Evolutionary conservation across 257 asterid genomes (phyloP).

Genomic region (Przewalskia tangutica): DNA sequence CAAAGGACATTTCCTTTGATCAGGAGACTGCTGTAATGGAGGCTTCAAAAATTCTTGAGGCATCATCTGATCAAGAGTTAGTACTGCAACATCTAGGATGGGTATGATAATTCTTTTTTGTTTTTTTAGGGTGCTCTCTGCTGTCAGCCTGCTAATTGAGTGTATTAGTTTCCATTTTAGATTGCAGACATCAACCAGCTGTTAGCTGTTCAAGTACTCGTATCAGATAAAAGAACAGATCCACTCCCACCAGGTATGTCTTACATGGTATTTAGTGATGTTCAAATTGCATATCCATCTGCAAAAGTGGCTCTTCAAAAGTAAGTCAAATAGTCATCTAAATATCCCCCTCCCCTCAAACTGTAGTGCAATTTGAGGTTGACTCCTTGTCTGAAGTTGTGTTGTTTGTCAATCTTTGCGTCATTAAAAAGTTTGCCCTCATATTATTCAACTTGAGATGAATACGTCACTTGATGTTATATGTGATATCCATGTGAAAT

Average conservation of each 20-base stretch:
- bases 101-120: constrained; percentile 37
- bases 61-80: constrained; percentile 77
- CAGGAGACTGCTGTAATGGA: constrained; percentile 61
- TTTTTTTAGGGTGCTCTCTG: not conserved
- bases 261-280: not conserved
- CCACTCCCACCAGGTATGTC: constrained; percentile 71
- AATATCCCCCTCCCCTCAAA: not conserved
- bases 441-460: not conserved
- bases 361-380: not conserved
- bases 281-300: not conserved
- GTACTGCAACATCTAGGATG: constrained; percentile 93
- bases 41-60: constrained; percentile 82
- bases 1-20: constrained; percentile 24
- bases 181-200: constrained; percentile 76
- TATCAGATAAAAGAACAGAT: constrained; percentile 62
- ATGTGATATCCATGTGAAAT: not conserved
- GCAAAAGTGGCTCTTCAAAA: not conserved
- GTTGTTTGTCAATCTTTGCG: not conserved
- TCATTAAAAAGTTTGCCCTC: not conserved
- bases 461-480: not conserved
- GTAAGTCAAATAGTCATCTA: not conserved
- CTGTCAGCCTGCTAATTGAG: not conserved
- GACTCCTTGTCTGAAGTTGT: not conserved
- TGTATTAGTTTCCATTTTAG: constrained; percentile 28
- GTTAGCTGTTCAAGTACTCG: constrained; percentile 75